These are phyloP conservation scores for Camptophora hylomeconis DNA, from an alignment of 2,329 filamentous ascomycete genomes.

Conservation along the genomic window DNA sequence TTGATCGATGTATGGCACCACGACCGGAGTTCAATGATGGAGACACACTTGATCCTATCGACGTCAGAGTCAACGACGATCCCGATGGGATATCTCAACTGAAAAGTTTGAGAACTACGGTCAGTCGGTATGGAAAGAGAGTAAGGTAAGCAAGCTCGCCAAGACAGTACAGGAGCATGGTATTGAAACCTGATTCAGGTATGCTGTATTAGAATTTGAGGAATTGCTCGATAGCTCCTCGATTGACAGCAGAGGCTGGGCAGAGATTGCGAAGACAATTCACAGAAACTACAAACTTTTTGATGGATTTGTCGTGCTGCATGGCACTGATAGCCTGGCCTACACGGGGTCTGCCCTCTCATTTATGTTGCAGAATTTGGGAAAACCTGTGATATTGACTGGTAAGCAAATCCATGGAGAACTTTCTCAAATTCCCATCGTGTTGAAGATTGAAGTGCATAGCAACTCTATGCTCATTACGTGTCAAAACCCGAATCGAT, in stretches of 20 bases:
- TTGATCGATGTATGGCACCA: conserved; percentile 69
- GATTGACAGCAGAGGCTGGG: conserved; percentile 77
- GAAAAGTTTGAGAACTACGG: conserved; percentile 63
- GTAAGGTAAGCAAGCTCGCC: conserved; percentile 50
- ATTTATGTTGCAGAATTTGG: conserved; percentile 84
- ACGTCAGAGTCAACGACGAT: conserved; percentile 40
- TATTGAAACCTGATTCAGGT: conserved; percentile 35
- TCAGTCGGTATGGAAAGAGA: conserved; percentile 65
- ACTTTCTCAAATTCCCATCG: no score
- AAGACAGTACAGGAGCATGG: no score
- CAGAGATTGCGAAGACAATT: conserved; percentile 67
- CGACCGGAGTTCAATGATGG: conserved; percentile 77
- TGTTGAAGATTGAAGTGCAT: no score
- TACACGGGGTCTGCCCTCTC: conserved; percentile 84
- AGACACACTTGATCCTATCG: conserved; percentile 42
- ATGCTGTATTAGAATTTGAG: conserved; percentile 71
- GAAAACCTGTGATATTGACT: conserved; percentile 82
- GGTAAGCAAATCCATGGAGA: conserved; percentile 20
- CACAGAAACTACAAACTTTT: conserved; percentile 76
- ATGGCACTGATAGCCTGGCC: conserved; percentile 79
- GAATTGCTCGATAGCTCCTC: conserved; percentile 80
- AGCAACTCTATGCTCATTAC: no score
- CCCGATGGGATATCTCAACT: conserved; percentile 33
- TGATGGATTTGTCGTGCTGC: conserved; percentile 81
- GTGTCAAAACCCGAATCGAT: no score